A percentile compares a stretch with the other conserved stretches of the same genome.
phyloP scores from a whole-genome alignment of 495 filamentous ascomycete genomes.

The Aspergillus diversus region DNA sequence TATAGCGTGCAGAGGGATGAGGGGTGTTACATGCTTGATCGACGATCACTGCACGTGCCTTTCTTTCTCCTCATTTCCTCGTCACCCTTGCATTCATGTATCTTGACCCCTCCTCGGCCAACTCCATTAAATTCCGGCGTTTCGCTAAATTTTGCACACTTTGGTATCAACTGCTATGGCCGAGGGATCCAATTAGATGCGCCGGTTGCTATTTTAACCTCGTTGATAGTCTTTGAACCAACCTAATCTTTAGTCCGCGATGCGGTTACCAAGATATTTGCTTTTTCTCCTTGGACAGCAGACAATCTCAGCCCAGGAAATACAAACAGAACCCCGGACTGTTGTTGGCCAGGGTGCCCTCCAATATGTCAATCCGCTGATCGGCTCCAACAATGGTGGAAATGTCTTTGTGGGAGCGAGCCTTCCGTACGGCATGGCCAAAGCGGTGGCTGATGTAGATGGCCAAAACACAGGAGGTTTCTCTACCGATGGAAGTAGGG shows the following conservation, averaged over 20 bases:
- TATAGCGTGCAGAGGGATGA: neutral
- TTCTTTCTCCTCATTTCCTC: neutral
- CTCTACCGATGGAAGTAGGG: conserved; percentile 67
- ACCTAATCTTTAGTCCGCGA: neutral
- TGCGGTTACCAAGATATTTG: neutral
- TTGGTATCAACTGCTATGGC: neutral
- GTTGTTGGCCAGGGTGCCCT: conserved; percentile 38
- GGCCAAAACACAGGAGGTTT: conserved; percentile 69
- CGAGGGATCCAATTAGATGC: neutral
- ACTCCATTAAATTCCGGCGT: neutral
- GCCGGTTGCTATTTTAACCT: neutral
- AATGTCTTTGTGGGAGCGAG: conserved; percentile 78
- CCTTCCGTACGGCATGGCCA: conserved; percentile 74
- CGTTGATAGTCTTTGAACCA: neutral
- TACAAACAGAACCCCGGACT: conserved; percentile 39
- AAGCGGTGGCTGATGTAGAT: conserved; percentile 74
- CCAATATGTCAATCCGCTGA: conserved; percentile 58
- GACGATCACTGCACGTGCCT: conserved; percentile 9
- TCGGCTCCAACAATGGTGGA: conserved; percentile 60
- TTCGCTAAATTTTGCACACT: neutral
- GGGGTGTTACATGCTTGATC: neutral
- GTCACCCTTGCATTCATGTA: neutral
- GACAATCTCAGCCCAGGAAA: conserved; percentile 53
- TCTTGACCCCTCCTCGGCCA: neutral
- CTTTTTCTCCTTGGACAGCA: neutral